Evolutionary conservation across 805 yeast species (phyloP), one percentile per base, ranked within the genome.

Genomic region (Wickerhamomyces subpelliculosus): DNA sequence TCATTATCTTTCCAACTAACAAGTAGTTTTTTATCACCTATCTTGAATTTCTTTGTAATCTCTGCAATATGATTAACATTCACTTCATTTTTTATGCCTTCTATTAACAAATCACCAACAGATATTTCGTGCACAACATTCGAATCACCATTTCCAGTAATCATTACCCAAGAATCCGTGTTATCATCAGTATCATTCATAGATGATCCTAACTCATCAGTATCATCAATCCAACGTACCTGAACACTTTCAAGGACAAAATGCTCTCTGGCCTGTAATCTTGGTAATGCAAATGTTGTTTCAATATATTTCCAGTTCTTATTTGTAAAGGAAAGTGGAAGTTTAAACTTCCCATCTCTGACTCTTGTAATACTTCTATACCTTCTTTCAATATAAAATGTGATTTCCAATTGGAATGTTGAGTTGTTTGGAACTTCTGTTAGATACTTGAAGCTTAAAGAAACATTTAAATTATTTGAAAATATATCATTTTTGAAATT

Each of bases 311-410:
- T 42, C 59, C 60, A 56, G 7, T 32, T 34, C 4, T 44, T 44
- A 3, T 41, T 34, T 5, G 47, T 48, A 4, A 52, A 44, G 2
- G 54, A 35, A n/a, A 65, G 41, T 4, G 67, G 67, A 3, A 65
- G 34, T 2, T 41, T 48, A 27, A 63, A 46, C 3, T 36, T 42
- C 0, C 70, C 70, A 2, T 54, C 58, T 36, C 58, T 47, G 3
- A 55, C 53, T 32, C 44, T 58, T 3, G 54, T 49, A 7, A 47
- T 43, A 4, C 54, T 44, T 43, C 59, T 46, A 31, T 46, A 53
- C 21, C 67, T 50, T 26, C 64, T 51, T 36, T 63, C 64, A 25
- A 66, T 48, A 26, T 47, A 48, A 36, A 63, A 68, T 5, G 45
- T 50, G 3, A 65, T 28, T 28, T 59, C 58, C 17, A 67, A 30